These are phyloP conservation scores for Nepenthes mirabilis DNA, from an alignment of 148 eudicot species.

Conservation along the genomic window DNA sequence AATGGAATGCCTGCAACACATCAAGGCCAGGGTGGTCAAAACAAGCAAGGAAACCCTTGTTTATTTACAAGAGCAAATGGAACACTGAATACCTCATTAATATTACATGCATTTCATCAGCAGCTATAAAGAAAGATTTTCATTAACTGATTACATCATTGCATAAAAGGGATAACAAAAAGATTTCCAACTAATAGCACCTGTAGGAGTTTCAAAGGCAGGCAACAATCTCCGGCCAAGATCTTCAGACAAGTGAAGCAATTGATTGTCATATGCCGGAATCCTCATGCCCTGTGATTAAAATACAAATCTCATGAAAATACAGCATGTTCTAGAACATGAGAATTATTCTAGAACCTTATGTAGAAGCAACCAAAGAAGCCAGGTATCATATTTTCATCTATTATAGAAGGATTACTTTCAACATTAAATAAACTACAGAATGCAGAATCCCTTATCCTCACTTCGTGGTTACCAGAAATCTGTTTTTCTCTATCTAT, in stretches of 20 bases:
- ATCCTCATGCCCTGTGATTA: constrained; percentile 77
- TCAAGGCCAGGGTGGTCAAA: background rate
- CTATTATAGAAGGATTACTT: no score
- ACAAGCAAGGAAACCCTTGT: background rate
- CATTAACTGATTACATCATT: no score
- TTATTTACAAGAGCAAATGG: no score
- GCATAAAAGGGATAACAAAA: no score
- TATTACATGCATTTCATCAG: no score
- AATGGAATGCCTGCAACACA: constrained; percentile 82
- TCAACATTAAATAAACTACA: no score
- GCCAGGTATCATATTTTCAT: background rate
- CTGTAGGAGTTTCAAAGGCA: constrained; percentile 99
- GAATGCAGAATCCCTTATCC: no score
- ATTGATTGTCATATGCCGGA: constrained; percentile 74
- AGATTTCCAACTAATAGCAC: constrained; percentile 16
- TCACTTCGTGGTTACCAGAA: no score
- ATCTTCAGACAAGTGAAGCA: constrained; percentile 89
- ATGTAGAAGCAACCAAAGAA: background rate
- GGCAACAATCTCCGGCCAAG: constrained; percentile 75
- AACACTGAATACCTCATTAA: no score
- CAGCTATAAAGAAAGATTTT: no score
- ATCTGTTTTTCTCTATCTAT: no score
- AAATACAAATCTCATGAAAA: background rate
- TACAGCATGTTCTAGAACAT: background rate
- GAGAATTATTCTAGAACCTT: background rate